Conservation (phyloP, 2,329 filamentous ascomycete species). For the Ceratocystis cubensis region DNA sequence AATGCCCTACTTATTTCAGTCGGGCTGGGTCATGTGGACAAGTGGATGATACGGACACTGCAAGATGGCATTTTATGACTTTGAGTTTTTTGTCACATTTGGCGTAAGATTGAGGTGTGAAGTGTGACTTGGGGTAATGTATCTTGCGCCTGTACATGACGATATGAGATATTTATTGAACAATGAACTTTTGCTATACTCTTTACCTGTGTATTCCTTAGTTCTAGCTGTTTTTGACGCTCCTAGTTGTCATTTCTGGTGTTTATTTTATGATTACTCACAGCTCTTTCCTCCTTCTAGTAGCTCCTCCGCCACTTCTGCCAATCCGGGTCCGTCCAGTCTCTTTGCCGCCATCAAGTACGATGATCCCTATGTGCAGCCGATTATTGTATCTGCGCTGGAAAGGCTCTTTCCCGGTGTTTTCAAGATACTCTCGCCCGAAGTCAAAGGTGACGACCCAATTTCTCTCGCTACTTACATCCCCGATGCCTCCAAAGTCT, state of each 20-base stretch:
- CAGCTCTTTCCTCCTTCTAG: neutral
- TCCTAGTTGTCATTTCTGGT: neutral
- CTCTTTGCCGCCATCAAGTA: constrained; percentile 37
- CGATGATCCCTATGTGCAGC: constrained; percentile 80
- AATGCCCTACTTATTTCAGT: neutral
- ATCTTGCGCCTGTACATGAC: constrained; percentile 9
- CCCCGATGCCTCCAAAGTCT: constrained; percentile 34
- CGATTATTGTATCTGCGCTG: constrained; percentile 66
- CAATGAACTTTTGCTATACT: neutral
- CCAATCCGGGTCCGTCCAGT: neutral
- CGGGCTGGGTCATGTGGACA: neutral
- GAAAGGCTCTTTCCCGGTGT: constrained; percentile 47
- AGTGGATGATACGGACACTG: neutral
- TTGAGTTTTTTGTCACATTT: neutral
- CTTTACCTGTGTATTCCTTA: neutral
- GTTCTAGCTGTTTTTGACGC: neutral
- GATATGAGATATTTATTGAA: constrained; percentile 13
- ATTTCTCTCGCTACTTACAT: constrained; percentile 31
- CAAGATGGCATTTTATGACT: neutral
- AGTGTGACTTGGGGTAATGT: neutral
- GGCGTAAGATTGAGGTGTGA: neutral
- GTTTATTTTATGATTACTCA: constrained; percentile 1
- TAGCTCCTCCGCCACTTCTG: neutral
- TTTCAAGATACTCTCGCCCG: constrained; percentile 34
- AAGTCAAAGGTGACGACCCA: constrained; percentile 25